Base-by-base conservation (phyloP, 2,329 filamentous ascomycete species). In the Leptosphaerulina australis region DNA sequence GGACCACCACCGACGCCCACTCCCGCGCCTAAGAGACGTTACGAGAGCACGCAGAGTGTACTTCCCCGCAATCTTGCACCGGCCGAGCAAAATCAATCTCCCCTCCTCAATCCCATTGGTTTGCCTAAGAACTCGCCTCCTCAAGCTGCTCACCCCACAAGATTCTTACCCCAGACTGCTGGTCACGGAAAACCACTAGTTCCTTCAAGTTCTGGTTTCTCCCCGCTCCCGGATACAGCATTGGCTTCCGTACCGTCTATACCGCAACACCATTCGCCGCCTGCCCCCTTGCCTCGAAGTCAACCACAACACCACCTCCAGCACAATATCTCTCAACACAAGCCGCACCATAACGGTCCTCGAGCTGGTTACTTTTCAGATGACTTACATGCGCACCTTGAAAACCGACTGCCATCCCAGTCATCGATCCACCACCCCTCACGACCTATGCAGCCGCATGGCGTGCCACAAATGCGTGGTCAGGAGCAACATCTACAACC, bases 1-100 rank as follows among this genome's bases (percentile, higher is more conserved):
- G 78, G 78, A 8, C 71, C 76, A 40, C 76, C 77, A 25, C 78
- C 78, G 9, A 74, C 74, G n/a, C 77, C 78, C 2, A 78, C 77
- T 22, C 76, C 76, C 10, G 75, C 77, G 39, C 62, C 61, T 1
- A 79, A 79, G 61, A 70, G 77, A 56, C 76, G 77, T 37, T 79
- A 79, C 50, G 77, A 80, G 46, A 72, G 72, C 43, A 70, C 71
- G 9, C 64, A 65, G 39, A 61, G 71, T 11, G 62, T 67, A 44
- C 62, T 69, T 14, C 74, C 73, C 11, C 75, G 77, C 7, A 66
- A 74, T 26, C 66, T 79, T 47, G 77, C 76, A 24, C 76, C 70
- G 5, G 76, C 70, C n/a, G 78, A 79, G 29, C 50, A 73, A 17
- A 70, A 75, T 18, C 74, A 75, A 30, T 67, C 72, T 20, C 61